Base-by-base conservation (phyloP, 495 filamentous ascomycete genomes). In the Neurospora sp. region DNA sequence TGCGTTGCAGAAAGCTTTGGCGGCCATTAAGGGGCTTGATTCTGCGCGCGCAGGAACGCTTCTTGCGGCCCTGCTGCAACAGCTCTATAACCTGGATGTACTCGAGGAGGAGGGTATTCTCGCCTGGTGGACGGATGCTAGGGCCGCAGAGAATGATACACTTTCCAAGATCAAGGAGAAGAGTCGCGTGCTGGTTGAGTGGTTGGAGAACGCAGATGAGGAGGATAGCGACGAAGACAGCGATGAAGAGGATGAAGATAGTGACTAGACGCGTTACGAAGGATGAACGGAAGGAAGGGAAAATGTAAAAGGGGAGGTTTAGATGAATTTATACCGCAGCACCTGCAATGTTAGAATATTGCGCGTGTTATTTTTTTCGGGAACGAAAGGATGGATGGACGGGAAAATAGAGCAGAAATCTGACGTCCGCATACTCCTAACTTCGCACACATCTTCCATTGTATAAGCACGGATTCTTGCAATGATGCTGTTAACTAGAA, bases 101-200 rank as follows among this genome's bases (percentile, higher is more conserved):
- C 79, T 98, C 1, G 94, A 97, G 79, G 93, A 97, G 79, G 95
- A 97, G 45, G 94, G 90, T 0, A 91, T 96, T 61, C 83, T 94
- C 78, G 87, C 88, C 72, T 99, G 96, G 96, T 98, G 94, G 95
- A 86, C 83, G 22, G 89, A 96, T 80, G 84, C 84, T 73, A 86
- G 88, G 75, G 88, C 89, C 8, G 87, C 83, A 39, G 86, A 84
- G 71, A 88, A 82, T 8, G 91, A 91, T 40, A 86, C 87, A 70
- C 89, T 97, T 89, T 77, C 81, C 48, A 87, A 80, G 72, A 89
- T 98, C 35, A 90, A 91, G 76, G 88, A 83, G 40, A 90, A 92
- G 81, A 91, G 91, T 69, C 83, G 89, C 78, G 89, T 90, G 69
- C 90, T 99, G 81, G 89, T 98, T 40, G 92, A 96, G 73, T 97